Percentiles rank a stretch among this genome's conserved stretches.
Evolutionary conservation across 164 flowering plant species (phyloP).

Genomic region (Berberis thunbergii): DNA sequence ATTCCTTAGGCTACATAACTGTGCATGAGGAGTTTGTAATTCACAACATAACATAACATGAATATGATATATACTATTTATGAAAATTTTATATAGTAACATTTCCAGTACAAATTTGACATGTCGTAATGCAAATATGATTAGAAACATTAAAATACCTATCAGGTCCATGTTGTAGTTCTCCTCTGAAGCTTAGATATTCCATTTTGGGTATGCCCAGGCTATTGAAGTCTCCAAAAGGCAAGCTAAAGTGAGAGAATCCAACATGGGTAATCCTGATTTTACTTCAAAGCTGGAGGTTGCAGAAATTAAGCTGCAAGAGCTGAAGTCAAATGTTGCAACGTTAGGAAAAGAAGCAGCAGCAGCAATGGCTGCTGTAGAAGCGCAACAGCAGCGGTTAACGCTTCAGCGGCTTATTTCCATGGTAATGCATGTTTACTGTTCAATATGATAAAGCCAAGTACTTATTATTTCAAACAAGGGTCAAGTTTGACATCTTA

Average conservation of each 20-base stretch:
- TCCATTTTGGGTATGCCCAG: constrained; percentile 11
- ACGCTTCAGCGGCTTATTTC: constrained; percentile 83
- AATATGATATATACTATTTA: too few species aligned
- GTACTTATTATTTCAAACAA: background rate
- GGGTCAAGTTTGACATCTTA: background rate
- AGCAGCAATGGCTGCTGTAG: constrained; percentile 93
- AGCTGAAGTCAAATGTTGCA: constrained; percentile 70
- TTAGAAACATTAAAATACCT: too few species aligned
- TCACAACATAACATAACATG: too few species aligned
- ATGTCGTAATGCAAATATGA: too few species aligned
- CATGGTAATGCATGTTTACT: constrained; percentile 43
- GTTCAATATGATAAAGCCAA: background rate
- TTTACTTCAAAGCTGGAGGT: constrained; percentile 54
- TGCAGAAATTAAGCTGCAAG: constrained; percentile 73
- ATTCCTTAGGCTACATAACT: too few species aligned
- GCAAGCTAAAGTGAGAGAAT: constrained; percentile 68
- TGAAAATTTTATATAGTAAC: too few species aligned
- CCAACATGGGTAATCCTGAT: constrained; percentile 41
- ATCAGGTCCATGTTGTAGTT: background rate
- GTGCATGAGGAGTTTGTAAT: too few species aligned
- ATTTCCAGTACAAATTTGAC: too few species aligned
- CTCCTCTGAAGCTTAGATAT: background rate
- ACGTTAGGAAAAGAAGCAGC: constrained; percentile 87
- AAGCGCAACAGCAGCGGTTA: constrained; percentile 88
- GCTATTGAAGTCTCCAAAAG: constrained; percentile 87